Conservation (phyloP, 1,139 yeast species). For the Yamadazyma aaseri region DNA sequence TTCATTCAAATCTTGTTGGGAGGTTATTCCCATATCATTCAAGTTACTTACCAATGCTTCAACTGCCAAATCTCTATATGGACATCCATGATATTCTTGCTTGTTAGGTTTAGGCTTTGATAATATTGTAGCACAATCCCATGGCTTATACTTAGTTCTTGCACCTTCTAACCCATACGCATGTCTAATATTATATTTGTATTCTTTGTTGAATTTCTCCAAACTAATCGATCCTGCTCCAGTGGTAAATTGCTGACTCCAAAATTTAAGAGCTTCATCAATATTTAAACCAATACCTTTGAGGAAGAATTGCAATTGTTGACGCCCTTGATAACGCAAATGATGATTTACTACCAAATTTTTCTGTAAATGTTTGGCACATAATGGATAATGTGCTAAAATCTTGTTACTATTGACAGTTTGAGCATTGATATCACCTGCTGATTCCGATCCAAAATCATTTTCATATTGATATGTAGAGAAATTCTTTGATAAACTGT, state of each 20-base stretch:
- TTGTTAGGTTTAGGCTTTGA: conserved; percentile 70
- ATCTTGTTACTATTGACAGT: conserved; percentile 57
- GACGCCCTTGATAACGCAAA: conserved; percentile 79
- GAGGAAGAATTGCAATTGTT: conserved; percentile 78
- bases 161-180: conserved; percentile 91
- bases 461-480: conserved; percentile 53
- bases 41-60: conserved; percentile 61
- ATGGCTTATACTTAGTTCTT: conserved; percentile 78
- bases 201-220: conserved; percentile 84
- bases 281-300: conserved; percentile 86
- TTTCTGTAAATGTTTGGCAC: conserved; percentile 69
- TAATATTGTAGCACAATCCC: conserved; percentile 78
- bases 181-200: conserved; percentile 84
- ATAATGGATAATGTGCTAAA: conserved; percentile 74
- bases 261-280: conserved; percentile 85
- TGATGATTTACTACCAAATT: conserved; percentile 64
- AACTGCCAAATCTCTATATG: conserved; percentile 71
- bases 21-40: conserved; percentile 66
- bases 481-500: conserved; percentile 76
- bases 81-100: conserved; percentile 88
- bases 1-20: conserved; percentile 57
- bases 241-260: conserved; percentile 72
- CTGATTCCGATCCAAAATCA: conserved; percentile 27
- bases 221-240: conserved; percentile 45
- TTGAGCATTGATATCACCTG: conserved; percentile 59